Percentiles rank a stretch among this genome's conserved stretches.
phyloP scores from a whole-genome alignment of 2,329 filamentous ascomycete genomes.

The Mariannaea sp. region DNA sequence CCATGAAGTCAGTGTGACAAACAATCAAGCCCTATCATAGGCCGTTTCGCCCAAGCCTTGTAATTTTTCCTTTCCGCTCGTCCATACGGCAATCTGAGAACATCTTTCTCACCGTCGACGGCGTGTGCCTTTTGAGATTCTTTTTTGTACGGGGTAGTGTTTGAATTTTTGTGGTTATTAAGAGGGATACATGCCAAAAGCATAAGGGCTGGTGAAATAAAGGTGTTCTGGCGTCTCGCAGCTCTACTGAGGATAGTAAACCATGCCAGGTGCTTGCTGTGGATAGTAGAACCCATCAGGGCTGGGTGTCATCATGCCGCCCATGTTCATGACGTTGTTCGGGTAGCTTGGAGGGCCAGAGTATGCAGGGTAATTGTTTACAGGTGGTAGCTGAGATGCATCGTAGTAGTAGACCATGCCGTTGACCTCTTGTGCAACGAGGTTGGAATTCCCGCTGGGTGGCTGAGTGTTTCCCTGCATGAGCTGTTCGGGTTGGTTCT shows the following conservation, averaged over 20 bases:
- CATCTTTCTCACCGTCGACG: slow-evolving; percentile 28
- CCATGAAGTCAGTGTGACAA: slow-evolving; percentile 5
- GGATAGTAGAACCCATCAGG: slow-evolving; percentile 74
- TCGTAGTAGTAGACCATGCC: slow-evolving; percentile 98
- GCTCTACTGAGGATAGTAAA: slow-evolving; percentile 65
- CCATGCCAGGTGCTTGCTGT: slow-evolving; percentile 58
- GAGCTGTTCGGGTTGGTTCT: slow-evolving; percentile 47
- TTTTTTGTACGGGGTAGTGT: slow-evolving; percentile 28
- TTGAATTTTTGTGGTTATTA: slow-evolving; percentile 41
- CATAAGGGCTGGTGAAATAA: slow-evolving; percentile 33
- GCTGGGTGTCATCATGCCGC: slow-evolving; percentile 76
- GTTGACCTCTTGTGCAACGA: slow-evolving; percentile 85
- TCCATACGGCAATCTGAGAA: slow-evolving; percentile 11
- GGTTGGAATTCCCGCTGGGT: slow-evolving; percentile 45
- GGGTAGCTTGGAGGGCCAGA: slow-evolving; percentile 59
- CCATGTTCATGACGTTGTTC: slow-evolving; percentile 68
- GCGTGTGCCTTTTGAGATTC: slow-evolving; percentile 33
- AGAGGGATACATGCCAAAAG: slow-evolving; percentile 37
- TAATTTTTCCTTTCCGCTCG: slow-evolving; percentile 5
- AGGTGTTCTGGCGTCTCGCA: slow-evolving; percentile 31
- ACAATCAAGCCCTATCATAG: slow-evolving; percentile 1
- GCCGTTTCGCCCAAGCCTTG: slow-evolving; percentile 6
- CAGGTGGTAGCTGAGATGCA: slow-evolving; percentile 68
- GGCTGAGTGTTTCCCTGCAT: slow-evolving; percentile 40
- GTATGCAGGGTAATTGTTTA: slow-evolving; percentile 54